These are phyloP conservation scores for Misopates orontium DNA, from an alignment of 257 asterid genomes.

Conservation along the genomic window DNA sequence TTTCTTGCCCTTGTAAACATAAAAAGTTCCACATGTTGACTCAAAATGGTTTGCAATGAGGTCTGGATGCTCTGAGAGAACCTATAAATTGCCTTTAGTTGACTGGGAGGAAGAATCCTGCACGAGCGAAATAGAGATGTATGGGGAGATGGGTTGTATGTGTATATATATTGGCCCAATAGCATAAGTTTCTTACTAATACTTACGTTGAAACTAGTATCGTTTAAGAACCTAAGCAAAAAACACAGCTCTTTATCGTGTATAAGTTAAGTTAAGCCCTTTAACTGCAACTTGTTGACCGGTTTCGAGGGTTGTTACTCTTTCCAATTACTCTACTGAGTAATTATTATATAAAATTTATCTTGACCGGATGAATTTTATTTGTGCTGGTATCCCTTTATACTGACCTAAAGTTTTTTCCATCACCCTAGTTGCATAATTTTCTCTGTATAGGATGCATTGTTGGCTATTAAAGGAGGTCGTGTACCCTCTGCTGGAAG, in stretches of 20 bases:
- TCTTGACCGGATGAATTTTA: neutral
- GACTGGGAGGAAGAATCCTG: conserved; percentile 11
- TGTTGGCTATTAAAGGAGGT: conserved; percentile 84
- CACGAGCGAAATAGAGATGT: neutral
- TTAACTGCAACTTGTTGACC: too few relatives aligned
- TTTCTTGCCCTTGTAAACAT: conserved; percentile 3
- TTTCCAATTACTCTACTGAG: too few relatives aligned
- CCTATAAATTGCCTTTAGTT: conserved; percentile 13
- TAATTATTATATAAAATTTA: too few relatives aligned
- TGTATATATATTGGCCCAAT: neutral
- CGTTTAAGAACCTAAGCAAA: too few relatives aligned
- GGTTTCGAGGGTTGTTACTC: too few relatives aligned
- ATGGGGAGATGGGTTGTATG: neutral
- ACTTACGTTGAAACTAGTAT: too few relatives aligned
- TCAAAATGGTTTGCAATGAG: neutral
- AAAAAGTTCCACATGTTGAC: conserved; percentile 4
- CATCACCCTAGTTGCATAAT: conserved; percentile 11
- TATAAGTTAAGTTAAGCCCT: too few relatives aligned
- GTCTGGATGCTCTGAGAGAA: conserved; percentile 2
- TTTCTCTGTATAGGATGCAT: conserved; percentile 59
- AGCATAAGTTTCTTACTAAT: too few relatives aligned
- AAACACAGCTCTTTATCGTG: too few relatives aligned
- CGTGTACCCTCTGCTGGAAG: conserved; percentile 90
- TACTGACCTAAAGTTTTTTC: conserved; percentile 8
- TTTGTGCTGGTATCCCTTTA: neutral